phyloP scores from a whole-genome alignment of 1,284 basidiomycete species.

The Irpex sp. region DNA sequence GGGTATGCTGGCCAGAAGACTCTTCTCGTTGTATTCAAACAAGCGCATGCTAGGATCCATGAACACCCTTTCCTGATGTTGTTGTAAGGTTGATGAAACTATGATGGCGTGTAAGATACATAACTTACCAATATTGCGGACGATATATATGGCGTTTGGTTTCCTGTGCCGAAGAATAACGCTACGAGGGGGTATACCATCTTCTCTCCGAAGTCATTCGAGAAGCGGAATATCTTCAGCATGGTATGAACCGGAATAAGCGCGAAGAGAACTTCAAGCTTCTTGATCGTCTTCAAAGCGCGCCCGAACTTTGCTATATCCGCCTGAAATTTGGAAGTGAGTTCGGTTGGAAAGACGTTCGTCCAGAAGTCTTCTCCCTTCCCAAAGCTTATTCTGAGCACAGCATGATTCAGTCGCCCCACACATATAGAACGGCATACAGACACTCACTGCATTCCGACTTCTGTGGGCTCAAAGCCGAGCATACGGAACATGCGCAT shows the following conservation, averaged over 20 bases:
- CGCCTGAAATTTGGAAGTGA: conserved; percentile 43
- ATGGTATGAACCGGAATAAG: conserved; percentile 58
- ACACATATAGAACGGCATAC: background rate
- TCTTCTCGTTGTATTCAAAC: conserved; percentile 31
- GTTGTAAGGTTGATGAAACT: background rate
- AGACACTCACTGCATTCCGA: conserved; percentile 46
- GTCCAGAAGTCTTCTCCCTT: conserved; percentile 63
- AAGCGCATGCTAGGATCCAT: conserved; percentile 55
- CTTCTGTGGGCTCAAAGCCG: conserved; percentile 48
- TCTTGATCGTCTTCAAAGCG: conserved; percentile 50
- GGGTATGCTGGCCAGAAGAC: conserved; percentile 29
- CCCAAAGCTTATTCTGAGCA: conserved; percentile 50
- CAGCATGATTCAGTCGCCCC: background rate
- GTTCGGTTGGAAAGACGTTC: conserved; percentile 58
- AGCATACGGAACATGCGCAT: conserved; percentile 54
- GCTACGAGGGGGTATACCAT: conserved; percentile 58
- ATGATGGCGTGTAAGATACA: background rate
- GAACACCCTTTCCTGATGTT: conserved; percentile 46
- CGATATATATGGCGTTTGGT: conserved; percentile 56
- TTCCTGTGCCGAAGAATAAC: conserved; percentile 59
- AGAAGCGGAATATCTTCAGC: conserved; percentile 56
- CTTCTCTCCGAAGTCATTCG: conserved; percentile 52
- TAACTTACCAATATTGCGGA: conserved; percentile 42
- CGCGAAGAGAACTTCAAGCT: conserved; percentile 52
- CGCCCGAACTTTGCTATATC: conserved; percentile 61